Base-by-base conservation (phyloP, 192 early-diverging fungal genomes). In the Lobulomyces angularis region DNA sequence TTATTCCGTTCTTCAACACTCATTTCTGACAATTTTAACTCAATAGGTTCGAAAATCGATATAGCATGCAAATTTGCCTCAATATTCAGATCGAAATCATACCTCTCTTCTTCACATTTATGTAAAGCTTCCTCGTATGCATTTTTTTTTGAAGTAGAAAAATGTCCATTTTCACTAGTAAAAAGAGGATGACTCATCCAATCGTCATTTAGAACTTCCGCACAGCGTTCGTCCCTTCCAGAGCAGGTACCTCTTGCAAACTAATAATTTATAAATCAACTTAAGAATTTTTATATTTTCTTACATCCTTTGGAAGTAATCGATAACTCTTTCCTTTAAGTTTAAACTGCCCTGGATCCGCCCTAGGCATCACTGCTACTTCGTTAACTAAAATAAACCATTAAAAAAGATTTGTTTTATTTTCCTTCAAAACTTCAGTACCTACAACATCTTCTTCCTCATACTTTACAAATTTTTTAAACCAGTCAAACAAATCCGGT, bases 21-120 rank as follows among this genome's bases (percentile, higher is more conserved):
- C 91, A 98, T 91, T 22, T 69, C 57, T 47, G 80, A 67, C 25
- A 98, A 83, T 43, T 84, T 71, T 52, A 77, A 77, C 4, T 77
- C 82, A 43, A 98, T 88, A 3, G 90, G 88, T 45, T 91, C 86
- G 37, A 98, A 58, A 22, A 95, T 58, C 5, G 79, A 74, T 58
- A 98, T 98, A 2, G 81, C 81, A 22, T 83, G 75, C 41, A 88
- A 48, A 41, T 95, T 95, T 35, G 90, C 81, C 55, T 95, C 87
- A 41, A 98, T 94, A 59, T 91, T 87, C 55, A 95, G 72, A 51
- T 98, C 92, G 69, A 94, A 95, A 50, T 98, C 95, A 57, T 84
- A 88, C 19, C 90, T 72, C 67, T 97, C 91, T 51, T 98, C 95
- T 55, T 98, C 95, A 62, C 80, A 85, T 35, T 83, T 83, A 69